Evolutionary conservation across 306 rosid genomes (phyloP), one percentile per base, ranked within the genome.

Genomic region (Vicia sativa): DNA sequence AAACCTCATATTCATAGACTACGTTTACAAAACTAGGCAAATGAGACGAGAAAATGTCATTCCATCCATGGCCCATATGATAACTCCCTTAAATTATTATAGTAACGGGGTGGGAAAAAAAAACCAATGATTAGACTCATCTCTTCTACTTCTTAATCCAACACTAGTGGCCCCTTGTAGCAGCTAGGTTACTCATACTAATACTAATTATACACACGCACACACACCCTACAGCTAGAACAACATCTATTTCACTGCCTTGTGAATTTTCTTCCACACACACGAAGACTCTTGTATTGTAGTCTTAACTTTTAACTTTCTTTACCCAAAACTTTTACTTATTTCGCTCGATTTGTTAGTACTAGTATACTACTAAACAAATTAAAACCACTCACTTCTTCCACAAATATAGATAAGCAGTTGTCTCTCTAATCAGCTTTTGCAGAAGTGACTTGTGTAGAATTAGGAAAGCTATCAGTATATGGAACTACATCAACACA

Each of bases 91-190:
- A 67, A 75, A 59, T 64, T 38, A 76, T 69, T 75, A 80, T 58
- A 74, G 87, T 74, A 57, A 81, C 15, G 43, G 50, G 60, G 64
- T 14, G 35, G 56, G 11, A 44, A 63, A 80, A 80, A 70, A 53
- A 41, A 74, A 77, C 70, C 62, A 84, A 86, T 86, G 80, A 79
- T 86, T 76, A 83, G 73, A 23, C 78, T 80, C 77, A 72, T 35
- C 79, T 78, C 88, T 52, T 74, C 80, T 70, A 76, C 86, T 81
- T 82, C 77, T 85, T 80, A 77, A 87, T 74, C 77, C 85, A 77
- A 59, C 59, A 59, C 74, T 68, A 62, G 80, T 74, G 89, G 81
- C 85, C 79, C 82, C 74, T 72, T 63, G 67, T 48, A 59, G 74
- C 57, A 59, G 74, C 57, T 44, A 79, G 49, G 74, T 67, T 71